These are phyloP conservation scores for Ogataea polymorpha DNA, from an alignment of 805 yeast species.

Conservation along the genomic window DNA sequence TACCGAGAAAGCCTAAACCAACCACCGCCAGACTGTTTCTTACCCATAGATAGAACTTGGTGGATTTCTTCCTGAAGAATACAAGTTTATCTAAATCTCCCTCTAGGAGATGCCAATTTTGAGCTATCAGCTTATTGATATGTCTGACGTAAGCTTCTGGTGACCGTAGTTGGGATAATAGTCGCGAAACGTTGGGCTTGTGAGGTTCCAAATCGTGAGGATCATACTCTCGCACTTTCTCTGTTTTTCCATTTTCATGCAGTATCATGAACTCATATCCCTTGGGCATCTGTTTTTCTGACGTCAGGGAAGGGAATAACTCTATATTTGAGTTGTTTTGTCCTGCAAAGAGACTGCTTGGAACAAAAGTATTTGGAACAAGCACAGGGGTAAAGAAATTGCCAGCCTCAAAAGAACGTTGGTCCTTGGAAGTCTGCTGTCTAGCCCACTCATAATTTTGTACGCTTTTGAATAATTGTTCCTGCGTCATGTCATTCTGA, in stretches of 20 bases:
- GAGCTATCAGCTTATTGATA: slow-evolving; percentile 41
- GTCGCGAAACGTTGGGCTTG: slow-evolving; percentile 13
- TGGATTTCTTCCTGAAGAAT: slow-evolving; percentile 34
- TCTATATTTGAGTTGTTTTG: slow-evolving; percentile 8
- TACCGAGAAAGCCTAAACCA: slow-evolving; percentile 27
- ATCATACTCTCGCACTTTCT: slow-evolving; percentile 7
- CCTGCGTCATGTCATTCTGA: slow-evolving; percentile 38
- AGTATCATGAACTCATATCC: slow-evolving; percentile 21
- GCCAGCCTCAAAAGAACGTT: slow-evolving; percentile 38
- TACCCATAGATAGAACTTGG: slow-evolving; percentile 12
- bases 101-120: slow-evolving; percentile 56
- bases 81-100: slow-evolving; percentile 42
- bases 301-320: slow-evolving; percentile 17
- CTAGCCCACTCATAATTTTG: slow-evolving; percentile 53
- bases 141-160: slow-evolving; percentile 34
- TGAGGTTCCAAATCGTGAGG: background rate
- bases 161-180: slow-evolving; percentile 34
- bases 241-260: slow-evolving; percentile 34
- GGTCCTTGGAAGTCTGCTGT: slow-evolving; percentile 31
- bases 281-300: slow-evolving; percentile 1
- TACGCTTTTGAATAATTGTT: slow-evolving; percentile 43
- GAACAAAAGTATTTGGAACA: slow-evolving; percentile 32
- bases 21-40: slow-evolving; percentile 29
- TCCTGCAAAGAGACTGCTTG: slow-evolving; percentile 13
- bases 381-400: slow-evolving; percentile 47